phyloP scores from a whole-genome alignment of 805 yeast genomes.

The Yamadazyma philogaea region DNA sequence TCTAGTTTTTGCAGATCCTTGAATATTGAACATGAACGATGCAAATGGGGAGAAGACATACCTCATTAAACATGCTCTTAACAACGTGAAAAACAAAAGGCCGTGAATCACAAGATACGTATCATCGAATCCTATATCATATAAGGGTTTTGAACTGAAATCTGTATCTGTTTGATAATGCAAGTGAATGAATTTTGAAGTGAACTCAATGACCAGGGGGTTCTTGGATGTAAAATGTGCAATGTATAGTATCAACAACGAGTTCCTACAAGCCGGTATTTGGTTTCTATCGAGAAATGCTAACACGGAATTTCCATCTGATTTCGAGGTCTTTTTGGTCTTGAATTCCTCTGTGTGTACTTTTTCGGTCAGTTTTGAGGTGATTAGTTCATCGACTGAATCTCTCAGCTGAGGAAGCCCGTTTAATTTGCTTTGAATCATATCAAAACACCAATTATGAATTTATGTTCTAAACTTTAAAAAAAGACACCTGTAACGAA shows the following conservation, averaged over 20 bases:
- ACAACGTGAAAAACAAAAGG: conserved; percentile 53
- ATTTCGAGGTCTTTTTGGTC: background rate
- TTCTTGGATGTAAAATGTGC: conserved; percentile 22
- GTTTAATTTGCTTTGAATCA: background rate
- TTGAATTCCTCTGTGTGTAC: background rate
- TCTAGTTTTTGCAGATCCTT: conserved; percentile 54
- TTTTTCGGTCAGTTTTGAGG: background rate
- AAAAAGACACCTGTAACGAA: conserved; percentile 1
- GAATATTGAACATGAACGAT: conserved; percentile 36
- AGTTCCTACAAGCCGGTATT: conserved; percentile 27
- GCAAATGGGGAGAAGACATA: conserved; percentile 60
- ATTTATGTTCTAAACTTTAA: background rate
- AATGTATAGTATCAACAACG: conserved; percentile 26
- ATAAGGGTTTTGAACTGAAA: conserved; percentile 22
- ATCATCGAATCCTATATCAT: conserved; percentile 59
- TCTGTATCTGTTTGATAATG: conserved; percentile 23
- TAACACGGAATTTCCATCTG: background rate
- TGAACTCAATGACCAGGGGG: conserved; percentile 18
- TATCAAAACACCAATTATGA: background rate
- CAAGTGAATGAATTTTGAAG: conserved; percentile 36
- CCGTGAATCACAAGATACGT: conserved; percentile 50
- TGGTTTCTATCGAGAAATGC: conserved; percentile 34
- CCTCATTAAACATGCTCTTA: conserved; percentile 61
- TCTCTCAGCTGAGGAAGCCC: background rate
- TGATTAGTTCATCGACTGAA: background rate